Conservation (phyloP, 306 rosid genomes). For the Prunus fruticosa region DNA sequence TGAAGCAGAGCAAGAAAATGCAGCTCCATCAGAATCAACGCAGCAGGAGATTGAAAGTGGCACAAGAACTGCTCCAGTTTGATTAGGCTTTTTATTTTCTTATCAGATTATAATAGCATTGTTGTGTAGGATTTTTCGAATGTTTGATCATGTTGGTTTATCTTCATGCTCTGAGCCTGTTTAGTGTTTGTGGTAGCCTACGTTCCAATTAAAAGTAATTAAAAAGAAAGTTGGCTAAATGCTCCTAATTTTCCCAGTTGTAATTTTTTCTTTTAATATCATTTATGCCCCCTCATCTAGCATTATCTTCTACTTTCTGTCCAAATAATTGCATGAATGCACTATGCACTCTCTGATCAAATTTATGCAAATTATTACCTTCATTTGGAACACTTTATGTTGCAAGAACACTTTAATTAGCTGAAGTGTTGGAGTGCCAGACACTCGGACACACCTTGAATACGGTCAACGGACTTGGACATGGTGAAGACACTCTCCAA, state of each 20-base stretch:
- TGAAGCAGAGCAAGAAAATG: constrained; percentile 50
- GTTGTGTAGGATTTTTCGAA: neutral
- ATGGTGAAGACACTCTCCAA: too few species aligned
- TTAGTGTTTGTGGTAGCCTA: neutral
- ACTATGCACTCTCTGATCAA: neutral
- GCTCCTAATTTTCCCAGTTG: neutral
- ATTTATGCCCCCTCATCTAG: neutral
- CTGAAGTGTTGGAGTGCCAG: too few species aligned
- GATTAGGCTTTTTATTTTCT: neutral
- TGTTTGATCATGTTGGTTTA: neutral
- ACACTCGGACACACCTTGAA: too few species aligned
- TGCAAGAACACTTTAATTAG: too few species aligned
- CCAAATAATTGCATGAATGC: neutral
- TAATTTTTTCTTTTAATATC: neutral
- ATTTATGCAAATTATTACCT: neutral
- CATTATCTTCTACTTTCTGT: neutral
- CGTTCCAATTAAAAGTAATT: neutral
- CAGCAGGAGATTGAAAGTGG: constrained; percentile 18
- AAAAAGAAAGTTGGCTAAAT: neutral
- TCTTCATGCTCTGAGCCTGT: neutral
- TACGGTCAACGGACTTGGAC: too few species aligned
- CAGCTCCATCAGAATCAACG: constrained; percentile 17
- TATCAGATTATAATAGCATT: neutral
- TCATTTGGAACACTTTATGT: neutral
- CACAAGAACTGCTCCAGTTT: constrained; percentile 25